These are phyloP conservation scores for Trametes punicea DNA, from an alignment of 768 basidiomycete genomes.

Conservation along the genomic window DNA sequence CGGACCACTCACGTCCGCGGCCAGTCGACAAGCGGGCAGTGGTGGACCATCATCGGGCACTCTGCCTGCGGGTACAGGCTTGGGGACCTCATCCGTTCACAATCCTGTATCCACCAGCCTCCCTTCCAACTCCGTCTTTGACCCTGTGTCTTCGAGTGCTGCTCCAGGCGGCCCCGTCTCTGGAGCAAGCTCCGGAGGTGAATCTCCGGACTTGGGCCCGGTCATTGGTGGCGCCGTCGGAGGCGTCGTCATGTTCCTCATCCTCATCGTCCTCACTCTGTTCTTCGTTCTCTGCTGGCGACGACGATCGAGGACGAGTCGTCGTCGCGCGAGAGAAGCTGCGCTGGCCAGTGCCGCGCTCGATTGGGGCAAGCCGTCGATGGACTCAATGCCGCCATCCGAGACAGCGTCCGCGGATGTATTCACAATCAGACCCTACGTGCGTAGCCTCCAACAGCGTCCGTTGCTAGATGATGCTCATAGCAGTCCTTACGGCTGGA, in stretches of 20 bases:
- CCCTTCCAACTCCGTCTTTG: too few species aligned
- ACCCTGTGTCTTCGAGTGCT: too few species aligned
- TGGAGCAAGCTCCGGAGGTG: too few species aligned
- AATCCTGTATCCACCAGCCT: too few species aligned
- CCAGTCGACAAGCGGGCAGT: too few species aligned
- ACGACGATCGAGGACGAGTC: not conserved
- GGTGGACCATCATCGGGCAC: too few species aligned
- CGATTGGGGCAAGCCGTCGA: not conserved
- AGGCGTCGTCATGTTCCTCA: not conserved
- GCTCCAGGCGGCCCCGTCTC: too few species aligned
- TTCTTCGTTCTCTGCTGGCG: not conserved
- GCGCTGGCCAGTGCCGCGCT: not conserved
- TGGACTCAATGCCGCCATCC: not conserved
- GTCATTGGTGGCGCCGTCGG: not conserved
- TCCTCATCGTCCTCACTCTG: not conserved
- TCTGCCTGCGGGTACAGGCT: too few species aligned
- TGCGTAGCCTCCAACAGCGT: not conserved
- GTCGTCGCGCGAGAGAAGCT: not conserved
- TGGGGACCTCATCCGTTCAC: too few species aligned
- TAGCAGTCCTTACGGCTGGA: too few species aligned
- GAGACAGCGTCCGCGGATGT: not conserved
- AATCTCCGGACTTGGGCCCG: not conserved
- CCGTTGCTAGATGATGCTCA: not conserved
- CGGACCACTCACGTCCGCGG: too few species aligned
- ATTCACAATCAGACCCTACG: not conserved